Base-by-base conservation (phyloP, 1,139 yeast genomes). In the Saccharomyces hybrid region DNA sequence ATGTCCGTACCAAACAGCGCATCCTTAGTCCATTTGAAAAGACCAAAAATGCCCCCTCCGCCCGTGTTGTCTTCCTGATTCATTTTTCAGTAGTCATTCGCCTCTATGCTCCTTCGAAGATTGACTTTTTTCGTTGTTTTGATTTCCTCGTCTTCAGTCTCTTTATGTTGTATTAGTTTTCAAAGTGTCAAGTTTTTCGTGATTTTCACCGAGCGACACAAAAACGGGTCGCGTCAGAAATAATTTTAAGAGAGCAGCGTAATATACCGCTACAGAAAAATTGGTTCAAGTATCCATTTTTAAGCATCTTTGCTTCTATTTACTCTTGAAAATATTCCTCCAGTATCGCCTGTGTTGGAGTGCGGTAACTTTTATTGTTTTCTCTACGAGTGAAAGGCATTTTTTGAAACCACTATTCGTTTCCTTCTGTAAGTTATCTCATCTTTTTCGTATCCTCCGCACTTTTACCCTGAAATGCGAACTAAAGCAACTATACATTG, bases 11-110 rank as follows among this genome's bases (percentile, higher is more conserved):
- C 66, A 56, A 68, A 66, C 42, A 68, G 50, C 2, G 72, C 70
- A 55, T 68, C 72, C 53, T 62, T 58, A 1, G 69, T 63, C 72
- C 72, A 68, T 53, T 57, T 59, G 49, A 62, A 65, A 4, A 67
- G 54, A 3, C 65, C 65, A 11, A 52, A 51, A 16, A 42, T 27
- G 26, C 52, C 52, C 11, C 44, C 44, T 38, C 44, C 44, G 2
- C 44, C 44, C 16, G 44, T 38, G 7, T 38, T 38, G 9, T 38
- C 44, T 38, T 38, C 44, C 26, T 16, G 44, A 3, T 38, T 38
- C 44, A 38, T 38, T 38, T n/a, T 38, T 6, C 44, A 38, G 25
- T 19, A 16, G 44, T 19, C 49, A 47, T 47, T 32, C 29, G 16
- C 26, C 27, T 25, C 28, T 48, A 23, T 32, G 6, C 34, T 19